Conservation (phyloP, 768 basidiomycete genomes). For the Thelephora ganbajun region DNA sequence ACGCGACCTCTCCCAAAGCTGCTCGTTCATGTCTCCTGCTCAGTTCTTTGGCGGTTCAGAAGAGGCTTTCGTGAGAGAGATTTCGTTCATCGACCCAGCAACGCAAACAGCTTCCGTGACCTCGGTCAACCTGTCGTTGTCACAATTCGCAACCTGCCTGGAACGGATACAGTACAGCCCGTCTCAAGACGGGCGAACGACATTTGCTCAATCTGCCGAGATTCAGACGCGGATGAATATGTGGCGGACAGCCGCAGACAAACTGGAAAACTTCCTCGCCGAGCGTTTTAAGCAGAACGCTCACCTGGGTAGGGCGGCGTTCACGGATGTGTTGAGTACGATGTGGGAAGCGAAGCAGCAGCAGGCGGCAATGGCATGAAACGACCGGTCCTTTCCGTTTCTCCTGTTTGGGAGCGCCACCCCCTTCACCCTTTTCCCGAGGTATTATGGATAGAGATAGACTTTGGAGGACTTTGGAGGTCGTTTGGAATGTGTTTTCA, state of each 20-base stretch:
- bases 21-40: background rate
- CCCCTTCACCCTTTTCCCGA: no score
- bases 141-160: conserved; percentile 88
- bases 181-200: conserved; percentile 42
- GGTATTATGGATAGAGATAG: no score
- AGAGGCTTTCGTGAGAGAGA: conserved; percentile 89
- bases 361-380: conserved; percentile 20
- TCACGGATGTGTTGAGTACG: conserved; percentile 75
- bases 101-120: conserved; percentile 72
- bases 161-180: conserved; percentile 85
- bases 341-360: conserved; percentile 64
- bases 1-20: background rate
- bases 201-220: conserved; percentile 84
- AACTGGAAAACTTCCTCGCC: conserved; percentile 73
- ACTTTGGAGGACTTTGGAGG: no score
- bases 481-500: no score
- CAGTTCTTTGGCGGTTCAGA: conserved; percentile 88
- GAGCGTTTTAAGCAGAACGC: conserved; percentile 91
- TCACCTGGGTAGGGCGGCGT: conserved; percentile 74
- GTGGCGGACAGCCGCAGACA: conserved; percentile 72
- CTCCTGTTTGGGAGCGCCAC: background rate
- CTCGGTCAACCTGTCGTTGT: conserved; percentile 85
- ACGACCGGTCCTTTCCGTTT: background rate
- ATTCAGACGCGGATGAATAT: conserved; percentile 71
- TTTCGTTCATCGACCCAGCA: conserved; percentile 83